Evolutionary conservation across 202 grass and related monocot genomes (phyloP), one percentile per base, ranked within the genome.

Genomic region (Brachypodium distachyon): DNA sequence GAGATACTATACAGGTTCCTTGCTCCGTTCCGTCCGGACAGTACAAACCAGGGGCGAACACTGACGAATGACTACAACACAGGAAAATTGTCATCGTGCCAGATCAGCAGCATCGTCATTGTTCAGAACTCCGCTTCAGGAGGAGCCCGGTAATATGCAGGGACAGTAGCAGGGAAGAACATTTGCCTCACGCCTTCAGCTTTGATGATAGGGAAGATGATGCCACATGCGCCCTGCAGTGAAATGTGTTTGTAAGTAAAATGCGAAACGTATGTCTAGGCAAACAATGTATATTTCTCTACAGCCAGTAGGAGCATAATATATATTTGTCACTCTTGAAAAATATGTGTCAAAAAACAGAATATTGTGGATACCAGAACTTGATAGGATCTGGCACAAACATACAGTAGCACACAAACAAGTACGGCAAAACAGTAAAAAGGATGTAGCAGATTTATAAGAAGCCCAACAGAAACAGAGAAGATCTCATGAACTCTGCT

Each of bases 151-250:
- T 96, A 99, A 72, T 93, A 99, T 2, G 96, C 90, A 1, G 87
- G 92, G 44, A 96, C 92, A 1, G 89, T 99, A 18, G 89, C 96
- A 5, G 96, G 96, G 80, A 99, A 96, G 80, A 99, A 99, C 96
- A 99, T 99, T 39, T 99, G 96, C 76, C 96, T 83, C 44, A 93
- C 89, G 0, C 87, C 96, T 93, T 99, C 96, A 67, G 91, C 96
- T 77, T 95, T 99, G 39, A 99, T 95, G 67, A 99, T 95, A 1
- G 96, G 96, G 82, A 95, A 92, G 72, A 95, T 99, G 68, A 99
- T 99, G 41, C 74, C 92, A 47, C 90, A 88, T 57, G 96, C 96
- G 41, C 85, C 79, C 95, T 98, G 85, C 74, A 58, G 53, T 16
- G 13, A 33, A 48, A 61, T 17, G 16, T 44, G 37, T 34, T 32